Percentiles rank a stretch among this genome's conserved stretches.
These are phyloP conservation scores for Pythium folliculosum DNA, from an alignment of 352 stramenopile genomes.

Conservation along the genomic window DNA sequence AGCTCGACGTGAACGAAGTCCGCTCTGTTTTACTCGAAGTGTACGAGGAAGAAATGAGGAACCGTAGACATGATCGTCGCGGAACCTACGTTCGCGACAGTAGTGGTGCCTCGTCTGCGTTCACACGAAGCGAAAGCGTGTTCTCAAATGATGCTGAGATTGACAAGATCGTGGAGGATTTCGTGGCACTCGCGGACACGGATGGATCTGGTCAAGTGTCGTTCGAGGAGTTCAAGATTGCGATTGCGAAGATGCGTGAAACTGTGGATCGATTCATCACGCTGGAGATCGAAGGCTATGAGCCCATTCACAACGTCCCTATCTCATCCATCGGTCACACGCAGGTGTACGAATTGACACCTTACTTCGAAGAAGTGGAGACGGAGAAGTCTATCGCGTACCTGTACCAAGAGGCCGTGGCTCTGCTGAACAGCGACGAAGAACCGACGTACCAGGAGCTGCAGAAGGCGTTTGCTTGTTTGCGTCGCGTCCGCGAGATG, in stretches of 20 bases:
- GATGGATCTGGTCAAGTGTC: slow-evolving; percentile 79
- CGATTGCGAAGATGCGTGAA: slow-evolving; percentile 77
- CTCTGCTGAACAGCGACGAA: slow-evolving; percentile 66
- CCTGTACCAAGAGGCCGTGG: slow-evolving; percentile 71
- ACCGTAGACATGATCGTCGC: slow-evolving; percentile 28
- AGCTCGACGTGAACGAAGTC: slow-evolving; percentile 80
- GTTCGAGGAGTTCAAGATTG: slow-evolving; percentile 87
- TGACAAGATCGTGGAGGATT: slow-evolving; percentile 65
- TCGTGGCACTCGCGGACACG: slow-evolving; percentile 75
- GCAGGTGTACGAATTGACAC: slow-evolving; percentile 79
- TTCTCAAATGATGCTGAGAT: slow-evolving; percentile 64
- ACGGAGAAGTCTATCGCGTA: slow-evolving; percentile 60
- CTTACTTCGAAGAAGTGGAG: slow-evolving; percentile 74
- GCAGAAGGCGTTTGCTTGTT: slow-evolving; percentile 72
- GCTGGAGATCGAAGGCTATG: slow-evolving; percentile 76
- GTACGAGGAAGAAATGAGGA: slow-evolving; percentile 68
- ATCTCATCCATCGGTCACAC: slow-evolving; percentile 69
- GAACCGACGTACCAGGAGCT: slow-evolving; percentile 57
- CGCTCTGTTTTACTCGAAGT: slow-evolving; percentile 70
- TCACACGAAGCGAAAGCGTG: slow-evolving; percentile 47
- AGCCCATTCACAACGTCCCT: slow-evolving; percentile 62
- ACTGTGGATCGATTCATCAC: slow-evolving; percentile 71
- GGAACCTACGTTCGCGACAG: slow-evolving; percentile 15
- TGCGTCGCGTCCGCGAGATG: slow-evolving; percentile 66
- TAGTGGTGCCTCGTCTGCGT: slow-evolving; percentile 14